Conservation (phyloP, 768 basidiomycete species). For the Porphyrellus cyaneotinctus region DNA sequence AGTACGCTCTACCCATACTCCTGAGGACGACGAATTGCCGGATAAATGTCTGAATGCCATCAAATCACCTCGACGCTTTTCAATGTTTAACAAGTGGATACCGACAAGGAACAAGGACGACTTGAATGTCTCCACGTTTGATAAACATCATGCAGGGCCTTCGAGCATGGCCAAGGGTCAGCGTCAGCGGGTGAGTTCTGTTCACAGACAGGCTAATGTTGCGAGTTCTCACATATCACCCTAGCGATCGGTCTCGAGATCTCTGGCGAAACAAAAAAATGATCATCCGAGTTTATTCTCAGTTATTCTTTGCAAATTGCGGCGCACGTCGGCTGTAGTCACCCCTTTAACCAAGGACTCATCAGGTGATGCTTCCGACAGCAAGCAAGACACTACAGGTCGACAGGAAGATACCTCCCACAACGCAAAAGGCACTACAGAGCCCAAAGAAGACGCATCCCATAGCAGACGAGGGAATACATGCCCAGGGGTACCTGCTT, state of each 20-base stretch:
- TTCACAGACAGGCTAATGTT: background rate
- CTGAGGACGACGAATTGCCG: background rate
- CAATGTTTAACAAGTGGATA: background rate
- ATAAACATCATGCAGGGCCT: background rate
- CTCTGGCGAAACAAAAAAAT: background rate
- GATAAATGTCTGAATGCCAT: background rate
- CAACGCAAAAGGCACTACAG: too few relatives aligned
- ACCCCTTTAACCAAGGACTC: too few relatives aligned
- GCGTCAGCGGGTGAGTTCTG: background rate
- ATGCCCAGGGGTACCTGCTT: too few relatives aligned
- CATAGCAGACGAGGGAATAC: too few relatives aligned
- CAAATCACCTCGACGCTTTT: background rate
- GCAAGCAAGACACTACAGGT: too few relatives aligned
- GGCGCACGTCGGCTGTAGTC: background rate
- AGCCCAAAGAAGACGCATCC: too few relatives aligned
- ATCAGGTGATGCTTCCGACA: too few relatives aligned
- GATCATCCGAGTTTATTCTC: background rate
- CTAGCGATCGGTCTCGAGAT: background rate
- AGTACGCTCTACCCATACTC: background rate
- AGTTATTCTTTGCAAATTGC: background rate
- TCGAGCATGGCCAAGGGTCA: background rate
- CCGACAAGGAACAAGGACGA: background rate
- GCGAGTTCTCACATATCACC: background rate
- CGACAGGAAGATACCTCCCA: too few relatives aligned
- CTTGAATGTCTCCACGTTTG: too few relatives aligned